Evolutionary conservation across 1,139 yeast genomes (phyloP).

Genomic region (Geotrichum fermentans): DNA sequence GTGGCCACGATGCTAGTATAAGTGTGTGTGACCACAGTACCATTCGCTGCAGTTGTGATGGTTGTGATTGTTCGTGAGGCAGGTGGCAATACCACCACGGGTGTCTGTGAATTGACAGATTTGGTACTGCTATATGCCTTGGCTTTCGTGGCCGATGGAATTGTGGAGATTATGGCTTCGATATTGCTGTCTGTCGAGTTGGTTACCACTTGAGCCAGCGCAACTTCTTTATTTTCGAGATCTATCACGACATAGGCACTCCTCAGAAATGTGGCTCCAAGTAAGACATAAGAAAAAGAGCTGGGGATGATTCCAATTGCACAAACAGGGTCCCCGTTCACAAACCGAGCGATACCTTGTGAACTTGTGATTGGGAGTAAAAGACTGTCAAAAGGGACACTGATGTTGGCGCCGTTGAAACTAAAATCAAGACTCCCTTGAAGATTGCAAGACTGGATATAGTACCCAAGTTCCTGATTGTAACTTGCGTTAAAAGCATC

Average conservation of each 20-base stretch:
- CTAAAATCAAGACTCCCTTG: conserved; percentile 37
- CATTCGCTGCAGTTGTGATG: too few relatives aligned
- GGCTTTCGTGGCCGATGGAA: conserved; percentile 19
- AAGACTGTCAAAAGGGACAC: conserved; percentile 43
- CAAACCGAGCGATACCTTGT: conserved; percentile 23
- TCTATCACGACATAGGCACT: conserved; percentile 77
- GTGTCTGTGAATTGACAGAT: too few relatives aligned
- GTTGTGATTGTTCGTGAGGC: too few relatives aligned
- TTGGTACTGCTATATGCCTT: conserved; percentile 15
- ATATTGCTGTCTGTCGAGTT: conserved; percentile 25
- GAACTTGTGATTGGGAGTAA: conserved; percentile 18
- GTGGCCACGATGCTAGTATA: too few relatives aligned
- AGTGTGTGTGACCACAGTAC: too few relatives aligned
- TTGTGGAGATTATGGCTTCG: conserved; percentile 23
- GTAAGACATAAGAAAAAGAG: conserved; percentile 28
- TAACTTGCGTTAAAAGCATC: conserved; percentile 17
- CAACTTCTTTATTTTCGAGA: conserved; percentile 58
- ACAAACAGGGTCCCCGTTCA: conserved; percentile 29
- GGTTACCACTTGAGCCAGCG: conserved; percentile 55
- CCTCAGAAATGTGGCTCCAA: conserved; percentile 77
- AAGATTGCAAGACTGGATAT: conserved; percentile 24
- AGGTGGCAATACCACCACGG: too few relatives aligned
- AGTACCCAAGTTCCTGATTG: conserved; percentile 27
- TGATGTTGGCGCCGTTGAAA: conserved; percentile 49
- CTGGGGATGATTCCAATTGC: conserved; percentile 33